Evolutionary conservation across 306 rosid species (phyloP).

Genomic region (Astragalus glycyphyllos): DNA sequence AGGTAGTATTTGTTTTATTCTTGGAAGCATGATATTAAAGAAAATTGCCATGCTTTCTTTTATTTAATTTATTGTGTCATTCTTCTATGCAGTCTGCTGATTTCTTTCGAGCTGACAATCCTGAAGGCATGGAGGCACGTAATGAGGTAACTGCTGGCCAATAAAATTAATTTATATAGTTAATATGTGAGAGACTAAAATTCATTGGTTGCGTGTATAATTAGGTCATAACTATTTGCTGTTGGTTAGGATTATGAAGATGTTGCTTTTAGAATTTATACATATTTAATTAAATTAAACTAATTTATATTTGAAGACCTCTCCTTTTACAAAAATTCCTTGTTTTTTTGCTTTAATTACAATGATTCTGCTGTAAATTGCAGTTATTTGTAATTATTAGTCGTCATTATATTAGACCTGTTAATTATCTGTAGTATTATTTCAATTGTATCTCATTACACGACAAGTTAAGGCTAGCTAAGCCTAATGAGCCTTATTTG

Average conservation of each 20-base stretch:
- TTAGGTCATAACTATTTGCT: background rate
- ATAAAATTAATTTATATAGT: conserved; percentile 28
- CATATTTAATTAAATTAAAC: too few species aligned
- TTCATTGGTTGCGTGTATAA: background rate
- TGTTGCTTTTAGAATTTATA: conserved; percentile 25
- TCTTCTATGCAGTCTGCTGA: conserved; percentile 81
- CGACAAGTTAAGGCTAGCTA: too few species aligned
- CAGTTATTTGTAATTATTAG: too few species aligned
- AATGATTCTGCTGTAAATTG: too few species aligned
- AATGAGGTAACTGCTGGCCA: conserved; percentile 71
- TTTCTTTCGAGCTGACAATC: conserved; percentile 96
- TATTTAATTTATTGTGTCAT: conserved; percentile 22
- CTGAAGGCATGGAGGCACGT: conserved; percentile 96
- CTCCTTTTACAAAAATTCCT: too few species aligned
- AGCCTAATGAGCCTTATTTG: too few species aligned
- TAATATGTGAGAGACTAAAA: conserved; percentile 5
- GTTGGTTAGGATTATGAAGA: conserved; percentile 4
- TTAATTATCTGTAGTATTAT: too few species aligned
- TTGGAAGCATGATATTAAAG: conserved; percentile 32
- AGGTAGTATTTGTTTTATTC: background rate
- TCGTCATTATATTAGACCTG: too few species aligned
- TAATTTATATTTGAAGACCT: too few species aligned
- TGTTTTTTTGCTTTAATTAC: too few species aligned
- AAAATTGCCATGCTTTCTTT: conserved; percentile 26
- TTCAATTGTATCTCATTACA: too few species aligned